Base-by-base conservation (phyloP, 192 early-diverging fungal species). In the Backusella tuberculispora region DNA sequence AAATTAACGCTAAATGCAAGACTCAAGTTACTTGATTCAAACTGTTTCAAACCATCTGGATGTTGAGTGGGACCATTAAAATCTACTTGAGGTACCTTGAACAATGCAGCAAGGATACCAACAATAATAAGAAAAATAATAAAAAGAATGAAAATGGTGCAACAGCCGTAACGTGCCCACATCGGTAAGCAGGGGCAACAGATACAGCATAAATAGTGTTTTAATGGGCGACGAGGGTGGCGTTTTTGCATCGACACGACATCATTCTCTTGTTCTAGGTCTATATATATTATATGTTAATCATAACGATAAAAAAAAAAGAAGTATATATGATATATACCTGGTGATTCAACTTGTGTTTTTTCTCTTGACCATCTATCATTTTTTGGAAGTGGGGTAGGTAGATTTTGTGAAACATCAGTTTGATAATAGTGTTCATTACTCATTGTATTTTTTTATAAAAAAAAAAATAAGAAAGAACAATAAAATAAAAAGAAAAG, bases 71-170 rank as follows among this genome's bases (percentile, higher is more conserved):
- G 53, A 0, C 80, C 80, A 38, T 77, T 74, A 15, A 78, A 81
- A 5, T 72, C 63, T 17, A 81, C 72, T 41, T 47, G 40, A 3
- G 80, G 80, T 3, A 72, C 60, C 38, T 81, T 81, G 63, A 81
- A 81, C n/a, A 75, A 24, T 10, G 76, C 76, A 4, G 40, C 76
- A 15, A 81, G 34, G 5, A 81, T 76, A 45, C 69, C 76, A 17
- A 71, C 66, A 45, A 73, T 69, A 24, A 68, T 73, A 17, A 67
- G 34, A 9, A 72, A 38, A 26, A 46, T 74, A 26, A 69, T 44
- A 21, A 80, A 3, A 19, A 69, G 43, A 4, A 72, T 26, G 13
- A 81, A 68, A 5, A 74, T 46, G 5, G 19, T 14, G 14, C 77
- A 79, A 14, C 72, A 67, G 14, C 48, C 29, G 41, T 73, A 79